Evolutionary conservation across 768 basidiomycete species (phyloP), one percentile per base, ranked within the genome.

Genomic region (Leccinum broughii): DNA sequence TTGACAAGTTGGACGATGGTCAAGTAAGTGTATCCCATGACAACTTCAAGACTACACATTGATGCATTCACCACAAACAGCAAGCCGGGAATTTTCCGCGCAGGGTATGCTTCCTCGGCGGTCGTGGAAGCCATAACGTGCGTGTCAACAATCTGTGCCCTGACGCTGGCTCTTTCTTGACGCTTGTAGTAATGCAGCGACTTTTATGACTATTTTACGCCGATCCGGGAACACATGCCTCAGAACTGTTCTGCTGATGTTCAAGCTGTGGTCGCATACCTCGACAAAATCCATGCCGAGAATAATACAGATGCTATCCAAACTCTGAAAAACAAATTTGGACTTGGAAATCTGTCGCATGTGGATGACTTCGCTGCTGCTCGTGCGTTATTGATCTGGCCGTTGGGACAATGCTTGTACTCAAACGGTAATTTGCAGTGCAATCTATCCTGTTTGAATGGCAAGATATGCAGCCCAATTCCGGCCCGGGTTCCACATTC

Each of bases 191-290:
- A 13, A 14, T 44, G 24, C 48, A 71, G 69, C 14, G 59, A 71
- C n/a, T 68, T 57, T 52, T 66, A 66, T 26, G 77, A 77, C 62
- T 92, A 90, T 67, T 90, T 88, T 70, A 87, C 88, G 60, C 88
- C 88, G 14, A 83, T 88, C 65, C 83, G 83, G 15, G 77, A 82
- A 64, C 75, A 83, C 65, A 90, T 89, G 87, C 85, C 88, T 3
- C 65, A 65, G 62, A 91, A 92, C 71, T 92, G 90, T 73, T 89
- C 88, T 7, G 81, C 86, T 0, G 89, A 92, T 66, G 80, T 90
- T 30, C 75, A 88, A 68, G 81, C 80, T 5, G 88, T 86, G 17
- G 80, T 90, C 54, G 69, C 80, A 10, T 81, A 88, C 63, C 74
- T 90, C 46, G 89, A 90, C 66, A 54, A 78, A 56, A 82, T 84